These are phyloP conservation scores for Gaultheria prostrata DNA, from an alignment of 148 eudicot genomes.

Conservation along the genomic window DNA sequence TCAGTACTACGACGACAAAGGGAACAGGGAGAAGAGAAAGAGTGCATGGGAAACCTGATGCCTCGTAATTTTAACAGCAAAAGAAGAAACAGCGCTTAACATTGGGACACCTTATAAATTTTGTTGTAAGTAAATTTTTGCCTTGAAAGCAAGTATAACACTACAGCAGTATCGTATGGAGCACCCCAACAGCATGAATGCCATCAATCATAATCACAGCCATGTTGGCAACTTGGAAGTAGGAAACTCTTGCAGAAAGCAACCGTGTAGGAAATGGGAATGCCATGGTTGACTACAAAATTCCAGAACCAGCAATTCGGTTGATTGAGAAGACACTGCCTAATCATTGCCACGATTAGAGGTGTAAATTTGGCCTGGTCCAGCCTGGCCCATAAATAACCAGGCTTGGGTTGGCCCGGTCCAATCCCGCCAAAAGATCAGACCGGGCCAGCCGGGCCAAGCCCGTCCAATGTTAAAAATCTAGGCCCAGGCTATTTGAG, in stretches of 20 bases:
- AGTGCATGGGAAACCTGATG: background rate
- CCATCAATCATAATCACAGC: background rate
- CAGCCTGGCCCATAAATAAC: background rate
- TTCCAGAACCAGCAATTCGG: background rate
- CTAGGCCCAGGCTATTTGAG: background rate
- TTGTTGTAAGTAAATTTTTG: background rate
- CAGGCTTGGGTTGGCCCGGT: background rate
- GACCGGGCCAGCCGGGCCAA: background rate
- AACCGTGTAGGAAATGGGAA: background rate
- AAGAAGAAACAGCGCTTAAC: background rate
- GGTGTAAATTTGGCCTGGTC: background rate
- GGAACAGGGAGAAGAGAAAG: background rate
- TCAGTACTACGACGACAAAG: background rate
- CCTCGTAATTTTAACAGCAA: background rate
- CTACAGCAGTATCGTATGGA: background rate
- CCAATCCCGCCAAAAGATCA: background rate
- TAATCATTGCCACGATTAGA: background rate
- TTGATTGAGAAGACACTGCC: background rate
- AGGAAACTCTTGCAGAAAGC: background rate
- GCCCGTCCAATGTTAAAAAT: background rate
- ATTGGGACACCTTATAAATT: background rate
- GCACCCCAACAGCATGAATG: background rate
- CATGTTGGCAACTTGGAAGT: background rate
- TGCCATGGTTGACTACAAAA: background rate
- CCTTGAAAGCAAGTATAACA: background rate